Percentiles rank a stretch among this genome's conserved stretches.
Evolutionary conservation across 1,284 basidiomycete species (phyloP).

Genomic region (Apiotrichum veenhuisii): DNA sequence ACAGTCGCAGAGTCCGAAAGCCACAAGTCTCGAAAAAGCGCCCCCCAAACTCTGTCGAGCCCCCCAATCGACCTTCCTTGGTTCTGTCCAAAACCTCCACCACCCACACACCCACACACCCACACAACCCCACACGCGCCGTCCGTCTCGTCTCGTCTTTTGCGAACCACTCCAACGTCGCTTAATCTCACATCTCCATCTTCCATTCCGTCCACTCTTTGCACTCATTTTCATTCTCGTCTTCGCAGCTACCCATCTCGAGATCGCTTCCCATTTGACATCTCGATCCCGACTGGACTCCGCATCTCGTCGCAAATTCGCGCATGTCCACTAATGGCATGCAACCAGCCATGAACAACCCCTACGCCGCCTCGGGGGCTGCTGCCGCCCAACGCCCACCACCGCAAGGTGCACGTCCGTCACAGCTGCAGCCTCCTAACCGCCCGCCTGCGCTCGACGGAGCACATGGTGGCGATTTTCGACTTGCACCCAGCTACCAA

Average conservation of each 20-base stretch:
- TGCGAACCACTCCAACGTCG: too few species aligned
- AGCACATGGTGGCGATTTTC: not conserved
- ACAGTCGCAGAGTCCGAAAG: too few species aligned
- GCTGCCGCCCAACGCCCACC: not conserved
- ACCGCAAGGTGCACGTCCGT: not conserved
- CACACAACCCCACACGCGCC: too few species aligned
- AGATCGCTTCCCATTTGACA: not conserved
- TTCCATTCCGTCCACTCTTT: too few species aligned
- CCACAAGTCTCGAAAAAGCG: too few species aligned
- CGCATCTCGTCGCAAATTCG: not conserved
- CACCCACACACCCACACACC: too few species aligned
- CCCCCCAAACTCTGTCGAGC: too few species aligned
- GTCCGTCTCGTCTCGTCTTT: too few species aligned
- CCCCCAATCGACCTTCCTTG: too few species aligned
- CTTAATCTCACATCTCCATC: too few species aligned
- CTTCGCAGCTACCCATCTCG: not conserved
- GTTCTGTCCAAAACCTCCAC: too few species aligned
- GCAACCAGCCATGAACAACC: slow-evolving; percentile 1
- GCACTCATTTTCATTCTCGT: too few species aligned
- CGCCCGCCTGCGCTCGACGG: not conserved
- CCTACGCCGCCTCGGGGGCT: not conserved
- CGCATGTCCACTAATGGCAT: not conserved
- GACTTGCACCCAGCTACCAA: slow-evolving; percentile 2
- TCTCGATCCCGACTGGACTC: not conserved
- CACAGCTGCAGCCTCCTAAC: not conserved